Evolutionary conservation across 2,329 filamentous ascomycete genomes (phyloP), one percentile per base, ranked within the genome.

Genomic region (Aspergillus amoenus): DNA sequence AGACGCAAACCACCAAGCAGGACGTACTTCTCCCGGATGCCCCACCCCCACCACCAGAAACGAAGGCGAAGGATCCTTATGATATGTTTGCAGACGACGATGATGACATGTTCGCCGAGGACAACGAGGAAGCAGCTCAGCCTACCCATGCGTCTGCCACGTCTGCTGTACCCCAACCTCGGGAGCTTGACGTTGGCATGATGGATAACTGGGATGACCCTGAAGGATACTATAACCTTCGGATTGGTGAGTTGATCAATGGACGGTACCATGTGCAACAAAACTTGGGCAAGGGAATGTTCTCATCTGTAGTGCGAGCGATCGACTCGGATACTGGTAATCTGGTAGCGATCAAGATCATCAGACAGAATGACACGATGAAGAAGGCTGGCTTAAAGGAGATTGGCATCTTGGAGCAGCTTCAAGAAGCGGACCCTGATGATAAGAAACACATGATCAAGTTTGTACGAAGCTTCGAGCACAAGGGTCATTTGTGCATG

Each of bases 171-270:
- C 78, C 79, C 40, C 79, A 80, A 72, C 81, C 79, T 64, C 78
- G 86, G 74, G 77, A 88, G 73, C 73, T 86, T 52, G 84, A 85
- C 69, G 87, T 87, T 61, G 90, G 88, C 61, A 90, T 93, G 73
- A 84, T 97, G 52, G 93, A 97, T 68, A 93, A 96, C 58, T 91
- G 87, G 87, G 93, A 96, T 70, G 94, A 97, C 70, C 87, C 89
- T 52, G 92, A 99, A 69, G 94, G 93, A 5, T 97, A 97, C 73
- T 99, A 97, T 81, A 95, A 94, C 75, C 88, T 97, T 57, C 91
- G 95, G 56, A 86, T 92, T 41, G 93, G 93, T 68, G 94, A 99
- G 78, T 79, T 97, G 51, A 82, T 99, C 61, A 90, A 96, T 66
- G 88, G 88, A 30, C 89, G 92, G 34, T 97, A 97, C 73, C 90